These are phyloP conservation scores for Hypoxylon subgilvum DNA, from an alignment of 495 filamentous ascomycete species.

Conservation along the genomic window DNA sequence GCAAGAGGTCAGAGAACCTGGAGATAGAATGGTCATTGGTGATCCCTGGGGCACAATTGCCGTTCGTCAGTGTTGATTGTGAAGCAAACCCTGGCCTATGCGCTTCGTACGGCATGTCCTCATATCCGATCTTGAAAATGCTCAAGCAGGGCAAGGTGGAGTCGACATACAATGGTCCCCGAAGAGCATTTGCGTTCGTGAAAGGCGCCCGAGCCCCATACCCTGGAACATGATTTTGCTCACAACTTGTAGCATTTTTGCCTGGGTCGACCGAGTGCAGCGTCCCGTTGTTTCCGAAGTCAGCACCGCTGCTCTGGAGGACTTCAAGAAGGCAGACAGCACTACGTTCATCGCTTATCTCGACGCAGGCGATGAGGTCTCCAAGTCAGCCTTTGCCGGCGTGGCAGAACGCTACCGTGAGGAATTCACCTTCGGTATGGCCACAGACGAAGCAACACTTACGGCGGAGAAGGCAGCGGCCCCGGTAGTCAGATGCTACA, in stretches of 20 bases:
- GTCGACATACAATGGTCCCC: conserved; percentile 40
- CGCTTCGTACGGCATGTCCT: conserved; percentile 37
- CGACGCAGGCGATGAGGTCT: conserved; percentile 19
- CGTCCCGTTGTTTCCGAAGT: conserved; percentile 43
- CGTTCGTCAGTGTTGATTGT: conserved; percentile 53
- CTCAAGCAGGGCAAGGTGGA: conserved; percentile 18
- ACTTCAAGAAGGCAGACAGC: conserved; percentile 47
- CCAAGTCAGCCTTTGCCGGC: conserved; percentile 25
- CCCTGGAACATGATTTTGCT: background rate
- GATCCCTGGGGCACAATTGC: background rate
- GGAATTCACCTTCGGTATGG: conserved; percentile 49
- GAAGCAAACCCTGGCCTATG: conserved; percentile 26
- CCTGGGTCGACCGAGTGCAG: conserved; percentile 39
- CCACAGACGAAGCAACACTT: conserved; percentile 30
- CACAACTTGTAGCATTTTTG: conserved; percentile 40
- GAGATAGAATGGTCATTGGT: conserved; percentile 16
- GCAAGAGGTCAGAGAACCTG: conserved; percentile 14
- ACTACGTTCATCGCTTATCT: conserved; percentile 49
- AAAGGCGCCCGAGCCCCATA: background rate
- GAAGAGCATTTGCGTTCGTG: conserved; percentile 42
- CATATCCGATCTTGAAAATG: conserved; percentile 41
- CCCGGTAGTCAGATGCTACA: conserved; percentile 48
- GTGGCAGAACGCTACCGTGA: conserved; percentile 43
- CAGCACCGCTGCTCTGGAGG: conserved; percentile 18
- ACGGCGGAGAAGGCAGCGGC: conserved; percentile 8